These are phyloP conservation scores for Daldinia decipiens DNA, from an alignment of 495 filamentous ascomycete species.

Conservation along the genomic window DNA sequence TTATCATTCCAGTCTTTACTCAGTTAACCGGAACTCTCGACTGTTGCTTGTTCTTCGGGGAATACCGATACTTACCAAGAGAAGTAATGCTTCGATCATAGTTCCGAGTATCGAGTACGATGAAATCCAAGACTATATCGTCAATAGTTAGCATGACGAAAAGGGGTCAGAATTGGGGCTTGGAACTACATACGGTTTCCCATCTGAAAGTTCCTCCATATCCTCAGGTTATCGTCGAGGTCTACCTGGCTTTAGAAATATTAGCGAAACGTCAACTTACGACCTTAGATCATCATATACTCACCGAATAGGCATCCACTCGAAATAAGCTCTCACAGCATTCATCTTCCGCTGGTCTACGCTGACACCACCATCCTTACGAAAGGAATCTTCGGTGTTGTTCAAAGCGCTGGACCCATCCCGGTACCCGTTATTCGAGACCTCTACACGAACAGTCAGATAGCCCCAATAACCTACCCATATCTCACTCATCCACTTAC, in stretches of 20 bases:
- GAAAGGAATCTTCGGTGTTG: conserved; percentile 70
- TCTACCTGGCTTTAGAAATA: conserved; percentile 60
- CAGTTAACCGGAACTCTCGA: background rate
- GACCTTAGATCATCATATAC: background rate
- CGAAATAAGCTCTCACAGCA: conserved; percentile 75
- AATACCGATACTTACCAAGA: conserved; percentile 40
- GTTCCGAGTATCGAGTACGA: conserved; percentile 75
- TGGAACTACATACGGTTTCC: conserved; percentile 56
- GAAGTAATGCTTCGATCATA: conserved; percentile 69
- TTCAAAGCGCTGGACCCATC: conserved; percentile 64
- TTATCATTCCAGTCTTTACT: conserved; percentile 60
- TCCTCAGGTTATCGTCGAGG: conserved; percentile 75
- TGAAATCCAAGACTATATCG: conserved; percentile 62
- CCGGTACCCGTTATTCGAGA: conserved; percentile 70
- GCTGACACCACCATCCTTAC: conserved; percentile 66
- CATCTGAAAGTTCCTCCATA: conserved; percentile 74
- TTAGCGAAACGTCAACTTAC: conserved; percentile 10
- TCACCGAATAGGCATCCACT: conserved; percentile 70
- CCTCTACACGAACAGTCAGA: conserved; percentile 48
- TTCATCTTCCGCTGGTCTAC: conserved; percentile 76
- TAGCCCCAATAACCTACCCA: background rate
- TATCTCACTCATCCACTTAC: conserved; percentile 18
- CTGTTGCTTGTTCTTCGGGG: background rate
- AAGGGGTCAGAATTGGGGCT: background rate
- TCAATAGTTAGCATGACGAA: conserved; percentile 2